Evolutionary conservation across 2,329 filamentous ascomycete genomes (phyloP).

Genomic region (Hypocreales sp.): DNA sequence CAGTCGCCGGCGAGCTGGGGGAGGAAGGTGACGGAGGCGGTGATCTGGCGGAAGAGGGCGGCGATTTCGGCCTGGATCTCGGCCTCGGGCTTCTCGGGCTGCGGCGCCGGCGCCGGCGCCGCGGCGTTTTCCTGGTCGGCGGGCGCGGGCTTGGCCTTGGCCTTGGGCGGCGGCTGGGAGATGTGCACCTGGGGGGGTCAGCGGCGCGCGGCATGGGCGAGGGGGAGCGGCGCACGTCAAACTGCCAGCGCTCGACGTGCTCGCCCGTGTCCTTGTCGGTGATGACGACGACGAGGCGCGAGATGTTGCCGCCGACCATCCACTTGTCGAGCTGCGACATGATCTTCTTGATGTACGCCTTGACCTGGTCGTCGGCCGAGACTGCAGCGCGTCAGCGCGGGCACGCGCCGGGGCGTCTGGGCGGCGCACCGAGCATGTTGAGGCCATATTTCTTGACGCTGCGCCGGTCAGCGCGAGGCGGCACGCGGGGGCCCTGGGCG

Average conservation of each 20-base stretch:
- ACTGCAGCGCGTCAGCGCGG: slow-evolving; percentile 36
- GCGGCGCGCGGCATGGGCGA: not conserved
- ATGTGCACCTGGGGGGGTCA: slow-evolving; percentile 9
- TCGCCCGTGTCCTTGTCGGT: slow-evolving; percentile 95
- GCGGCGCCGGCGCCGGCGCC: slow-evolving; percentile 9
- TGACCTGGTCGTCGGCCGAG: slow-evolving; percentile 92
- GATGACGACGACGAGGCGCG: slow-evolving; percentile 90
- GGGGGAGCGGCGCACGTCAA: slow-evolving; percentile 48
- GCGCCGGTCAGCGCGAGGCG: not conserved
- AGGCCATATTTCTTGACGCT: slow-evolving; percentile 96
- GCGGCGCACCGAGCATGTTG: slow-evolving; percentile 69
- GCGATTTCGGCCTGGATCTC: slow-evolving; percentile 96
- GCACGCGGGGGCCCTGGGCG: slow-evolving; percentile 3
- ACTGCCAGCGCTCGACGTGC: slow-evolving; percentile 94
- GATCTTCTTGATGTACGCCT: slow-evolving; percentile 98
- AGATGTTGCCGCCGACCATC: slow-evolving; percentile 96
- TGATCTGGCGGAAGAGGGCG: slow-evolving; percentile 94
- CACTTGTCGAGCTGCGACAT: slow-evolving; percentile 96
- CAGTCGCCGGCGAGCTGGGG: slow-evolving; percentile 81
- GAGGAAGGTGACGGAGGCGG: slow-evolving; percentile 89
- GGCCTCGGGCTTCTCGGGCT: slow-evolving; percentile 66
- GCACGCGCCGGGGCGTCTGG: no score
- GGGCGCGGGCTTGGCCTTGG: slow-evolving; percentile 25
- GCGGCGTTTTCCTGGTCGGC: slow-evolving; percentile 57
- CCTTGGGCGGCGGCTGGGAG: slow-evolving; percentile 13